Conservation (phyloP, 192 early-diverging fungal species). For the Coemansia sp. region DNA sequence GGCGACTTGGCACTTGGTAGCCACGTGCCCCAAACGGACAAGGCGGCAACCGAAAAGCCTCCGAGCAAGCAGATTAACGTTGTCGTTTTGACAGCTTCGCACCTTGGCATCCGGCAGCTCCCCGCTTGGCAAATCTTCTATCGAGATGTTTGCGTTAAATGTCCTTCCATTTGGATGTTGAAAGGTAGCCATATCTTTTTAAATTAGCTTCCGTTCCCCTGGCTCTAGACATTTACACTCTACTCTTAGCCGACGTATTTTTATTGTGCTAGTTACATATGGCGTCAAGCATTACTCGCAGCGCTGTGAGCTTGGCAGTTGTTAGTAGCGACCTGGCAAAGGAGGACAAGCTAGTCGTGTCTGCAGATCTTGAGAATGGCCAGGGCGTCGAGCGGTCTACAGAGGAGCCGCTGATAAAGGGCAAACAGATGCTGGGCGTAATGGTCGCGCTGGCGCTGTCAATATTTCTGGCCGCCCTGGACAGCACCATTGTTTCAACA, state of each 20-base stretch:
- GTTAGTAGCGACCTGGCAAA: not conserved
- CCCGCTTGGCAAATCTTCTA: not conserved
- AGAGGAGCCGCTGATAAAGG: slow-evolving; percentile 19
- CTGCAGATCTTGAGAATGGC: slow-evolving; percentile 14
- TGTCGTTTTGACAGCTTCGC: not conserved
- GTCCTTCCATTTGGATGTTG: not conserved
- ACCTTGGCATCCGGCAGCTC: not conserved
- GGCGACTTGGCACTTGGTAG: not conserved
- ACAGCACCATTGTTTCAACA: slow-evolving; percentile 63
- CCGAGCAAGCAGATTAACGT: not conserved
- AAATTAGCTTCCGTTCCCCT: too few species aligned
- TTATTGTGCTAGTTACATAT: not conserved
- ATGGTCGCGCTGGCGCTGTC: slow-evolving; percentile 51
- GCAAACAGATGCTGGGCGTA: slow-evolving; percentile 35
- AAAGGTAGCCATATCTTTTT: too few species aligned
- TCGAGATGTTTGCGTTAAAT: not conserved
- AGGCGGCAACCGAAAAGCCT: not conserved
- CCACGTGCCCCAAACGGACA: not conserved
- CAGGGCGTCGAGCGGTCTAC: not conserved
- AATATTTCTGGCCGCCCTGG: slow-evolving; percentile 60
- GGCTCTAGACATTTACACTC: too few species aligned
- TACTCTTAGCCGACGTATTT: too few species aligned
- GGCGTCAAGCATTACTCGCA: not conserved
- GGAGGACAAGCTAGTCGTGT: not conserved
- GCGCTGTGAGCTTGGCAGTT: not conserved